A percentile compares a stretch with the other conserved stretches of the same genome.
Conservation (phyloP, 2,329 filamentous ascomycete genomes). For the Tolypocladium capitatum region DNA sequence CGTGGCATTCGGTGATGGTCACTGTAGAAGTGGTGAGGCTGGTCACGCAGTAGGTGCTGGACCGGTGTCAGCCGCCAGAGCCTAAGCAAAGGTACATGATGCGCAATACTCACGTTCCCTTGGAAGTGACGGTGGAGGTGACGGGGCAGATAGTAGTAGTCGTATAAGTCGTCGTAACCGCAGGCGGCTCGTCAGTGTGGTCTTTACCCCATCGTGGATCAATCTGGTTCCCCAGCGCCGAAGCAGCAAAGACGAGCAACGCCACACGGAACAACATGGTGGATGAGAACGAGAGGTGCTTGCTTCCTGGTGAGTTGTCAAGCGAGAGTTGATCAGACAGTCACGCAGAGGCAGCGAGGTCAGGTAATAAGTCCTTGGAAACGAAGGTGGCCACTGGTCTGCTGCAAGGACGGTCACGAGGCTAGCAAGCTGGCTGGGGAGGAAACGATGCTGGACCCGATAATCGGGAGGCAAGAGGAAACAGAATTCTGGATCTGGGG, state of each 20-base stretch:
- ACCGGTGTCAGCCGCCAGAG: conserved; percentile 6
- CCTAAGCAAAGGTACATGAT: too few species aligned
- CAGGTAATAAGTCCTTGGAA: not conserved
- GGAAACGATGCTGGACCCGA: not conserved
- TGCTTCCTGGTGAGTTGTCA: not conserved
- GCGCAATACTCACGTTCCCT: conserved; percentile 25
- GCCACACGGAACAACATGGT: conserved; percentile 2
- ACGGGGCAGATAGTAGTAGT: conserved; percentile 32
- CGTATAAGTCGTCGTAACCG: conserved; percentile 20
- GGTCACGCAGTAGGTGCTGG: conserved; percentile 29
- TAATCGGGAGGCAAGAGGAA: not conserved
- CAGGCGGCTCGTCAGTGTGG: not conserved
- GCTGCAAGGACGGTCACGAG: not conserved
- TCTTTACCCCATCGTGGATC: not conserved
- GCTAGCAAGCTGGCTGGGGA: not conserved
- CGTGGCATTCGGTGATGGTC: conserved; percentile 25
- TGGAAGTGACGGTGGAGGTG: conserved; percentile 26
- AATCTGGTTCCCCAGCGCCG: conserved; percentile 1
- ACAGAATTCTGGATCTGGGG: not conserved
- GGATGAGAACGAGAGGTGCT: not conserved
- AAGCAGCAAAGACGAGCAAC: conserved; percentile 4
- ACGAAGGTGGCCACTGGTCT: not conserved
- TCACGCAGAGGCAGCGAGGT: not conserved
- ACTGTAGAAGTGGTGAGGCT: conserved; percentile 29
- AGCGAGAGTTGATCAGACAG: not conserved